Conservation (phyloP, 768 basidiomycete genomes). For the Strobilomyces dryophilus region DNA sequence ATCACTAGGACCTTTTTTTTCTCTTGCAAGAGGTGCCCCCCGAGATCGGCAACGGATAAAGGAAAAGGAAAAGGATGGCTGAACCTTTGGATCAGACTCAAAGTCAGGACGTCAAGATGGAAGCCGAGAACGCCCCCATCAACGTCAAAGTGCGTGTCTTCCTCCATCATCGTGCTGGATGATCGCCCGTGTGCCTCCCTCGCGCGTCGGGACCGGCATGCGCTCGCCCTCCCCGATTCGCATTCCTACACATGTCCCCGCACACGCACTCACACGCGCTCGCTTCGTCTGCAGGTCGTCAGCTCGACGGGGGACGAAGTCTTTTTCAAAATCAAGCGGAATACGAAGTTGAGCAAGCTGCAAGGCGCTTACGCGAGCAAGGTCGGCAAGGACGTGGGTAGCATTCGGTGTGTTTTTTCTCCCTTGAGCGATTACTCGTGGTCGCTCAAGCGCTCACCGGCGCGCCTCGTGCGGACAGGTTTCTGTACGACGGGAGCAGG, state of each 20-base stretch:
- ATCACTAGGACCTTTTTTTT: not conserved
- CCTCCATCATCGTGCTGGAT: not conserved
- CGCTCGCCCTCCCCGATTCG: not conserved
- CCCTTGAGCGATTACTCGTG: not conserved
- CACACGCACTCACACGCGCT: not conserved
- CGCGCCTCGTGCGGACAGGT: slow-evolving; percentile 40
- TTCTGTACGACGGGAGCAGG: slow-evolving; percentile 85
- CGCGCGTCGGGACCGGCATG: not conserved
- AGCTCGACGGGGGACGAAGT: slow-evolving; percentile 80
- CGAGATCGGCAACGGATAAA: not conserved
- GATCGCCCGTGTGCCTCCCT: not conserved
- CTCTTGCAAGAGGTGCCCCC: not conserved
- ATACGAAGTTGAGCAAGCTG: slow-evolving; percentile 87
- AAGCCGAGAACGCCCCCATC: slow-evolving; percentile 55
- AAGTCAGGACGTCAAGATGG: slow-evolving; percentile 41
- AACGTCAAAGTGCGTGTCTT: slow-evolving; percentile 64
- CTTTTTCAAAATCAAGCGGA: slow-evolving; percentile 96
- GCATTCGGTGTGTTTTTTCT: slow-evolving; percentile 71
- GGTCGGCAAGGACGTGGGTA: slow-evolving; percentile 83
- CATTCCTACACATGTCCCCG: not conserved
- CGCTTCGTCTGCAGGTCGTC: slow-evolving; percentile 49
- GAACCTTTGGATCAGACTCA: slow-evolving; percentile 25
- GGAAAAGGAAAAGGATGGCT: slow-evolving; percentile 6
- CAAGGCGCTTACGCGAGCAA: slow-evolving; percentile 90
- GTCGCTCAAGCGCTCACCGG: not conserved